phyloP scores from a whole-genome alignment of 768 basidiomycete genomes.

The Pholiota microspora region DNA sequence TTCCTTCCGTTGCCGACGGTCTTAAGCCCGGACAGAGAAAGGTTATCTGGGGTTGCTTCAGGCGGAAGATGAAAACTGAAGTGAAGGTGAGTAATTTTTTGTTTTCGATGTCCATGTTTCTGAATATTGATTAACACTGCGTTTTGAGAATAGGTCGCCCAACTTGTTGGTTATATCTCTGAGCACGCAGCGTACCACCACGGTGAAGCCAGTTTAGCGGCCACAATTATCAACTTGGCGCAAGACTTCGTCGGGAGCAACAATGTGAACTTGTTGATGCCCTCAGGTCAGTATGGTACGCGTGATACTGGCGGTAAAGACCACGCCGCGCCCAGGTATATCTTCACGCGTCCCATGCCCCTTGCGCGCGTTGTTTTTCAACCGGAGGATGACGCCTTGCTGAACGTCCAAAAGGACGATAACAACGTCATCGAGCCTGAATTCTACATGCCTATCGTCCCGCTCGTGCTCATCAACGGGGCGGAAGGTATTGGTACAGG shows the following conservation, averaged over 20 bases:
- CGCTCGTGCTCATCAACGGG: constrained; percentile 89
- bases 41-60: constrained; percentile 95
- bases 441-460: constrained; percentile 89
- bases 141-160: constrained; percentile 62
- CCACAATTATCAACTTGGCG: constrained; percentile 91
- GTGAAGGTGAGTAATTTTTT: constrained; percentile 73
- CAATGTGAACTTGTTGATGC: constrained; percentile 85
- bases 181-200: constrained; percentile 97
- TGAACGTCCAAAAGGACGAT: constrained; percentile 85
- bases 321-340: constrained; percentile 95
- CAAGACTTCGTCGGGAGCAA: constrained; percentile 95
- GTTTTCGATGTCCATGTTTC: not conserved
- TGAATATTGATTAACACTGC: not conserved
- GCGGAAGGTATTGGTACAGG: constrained; percentile 98
- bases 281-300: constrained; percentile 95
- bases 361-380: constrained; percentile 80
- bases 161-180: constrained; percentile 92
- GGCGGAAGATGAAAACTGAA: constrained; percentile 87
- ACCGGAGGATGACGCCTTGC: constrained; percentile 80
- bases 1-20: constrained; percentile 91
- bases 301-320: constrained; percentile 94
- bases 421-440: constrained; percentile 87
- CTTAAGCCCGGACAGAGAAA: constrained; percentile 98
- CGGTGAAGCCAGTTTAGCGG: constrained; percentile 83
- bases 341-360: constrained; percentile 77